Base-by-base conservation (phyloP, 1,284 basidiomycete species). In the Microbotryum violaceum region DNA sequence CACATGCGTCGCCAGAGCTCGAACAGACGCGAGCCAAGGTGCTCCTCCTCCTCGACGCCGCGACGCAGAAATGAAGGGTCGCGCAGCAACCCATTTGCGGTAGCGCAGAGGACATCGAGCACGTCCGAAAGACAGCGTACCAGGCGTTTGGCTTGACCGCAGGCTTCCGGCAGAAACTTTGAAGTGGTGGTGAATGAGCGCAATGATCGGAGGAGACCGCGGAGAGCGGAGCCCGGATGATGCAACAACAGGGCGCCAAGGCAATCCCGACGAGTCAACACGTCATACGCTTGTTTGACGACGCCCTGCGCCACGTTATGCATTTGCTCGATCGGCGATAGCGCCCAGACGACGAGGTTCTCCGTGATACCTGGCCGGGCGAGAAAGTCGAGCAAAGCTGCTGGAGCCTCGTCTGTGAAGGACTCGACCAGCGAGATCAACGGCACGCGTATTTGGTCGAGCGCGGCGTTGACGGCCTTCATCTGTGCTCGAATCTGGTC, bases 91-190 rank as follows among this genome's bases (percentile, higher is more conserved):
- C 87, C 88, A 64, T 84, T 83, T 0, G 83, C 82, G 21, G 79
- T 80, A 18, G 85, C 82, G 72, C 89, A 93, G 2, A 97, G 80
- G 1, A 85, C 85, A 54, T 94, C 91, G 63, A 96, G 83, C 60
- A 94, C 82, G 73, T 97, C 93, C 5, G 89, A 89, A 70, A 96
- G 82, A 75, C 91, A 94, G 18, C 86, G 83, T 12, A 94, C 93
- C 27, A 96, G 82, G 29, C 88, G 85, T 71, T 89, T 89, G 2
- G 93, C 89, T 20, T 90, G 74, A 51, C 81, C 85, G 72, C 89
- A 91, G 0, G 90, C 90, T 72, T 97, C 92, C 1, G 88, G 86
- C 3, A 89, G 81, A 7, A 75, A 72, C 4, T 78, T 75, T 0
- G 88, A 85, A 63, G 84, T 83, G 20, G 77, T 75, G 58, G 81